These are phyloP conservation scores for Aspergillus piperis DNA, from an alignment of 2,329 filamentous ascomycete species.

Conservation along the genomic window DNA sequence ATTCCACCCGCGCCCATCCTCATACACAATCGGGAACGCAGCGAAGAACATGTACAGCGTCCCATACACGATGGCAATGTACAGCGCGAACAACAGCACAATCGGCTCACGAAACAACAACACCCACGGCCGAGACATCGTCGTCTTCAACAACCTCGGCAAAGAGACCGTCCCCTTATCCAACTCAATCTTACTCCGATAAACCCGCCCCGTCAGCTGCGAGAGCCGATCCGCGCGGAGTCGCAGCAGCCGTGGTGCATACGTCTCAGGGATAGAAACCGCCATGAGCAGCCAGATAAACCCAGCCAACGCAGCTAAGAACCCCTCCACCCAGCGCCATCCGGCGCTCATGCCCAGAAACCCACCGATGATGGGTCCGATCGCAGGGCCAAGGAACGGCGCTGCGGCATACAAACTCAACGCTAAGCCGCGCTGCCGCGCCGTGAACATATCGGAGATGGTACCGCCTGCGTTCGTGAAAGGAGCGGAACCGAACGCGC, in stretches of 20 bases:
- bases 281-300: conserved; percentile 7
- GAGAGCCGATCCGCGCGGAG: neutral
- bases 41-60: conserved; percentile 10
- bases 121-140: conserved; percentile 3
- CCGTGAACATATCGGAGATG: conserved; percentile 7
- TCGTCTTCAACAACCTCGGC: neutral
- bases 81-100: conserved; percentile 2
- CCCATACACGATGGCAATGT: conserved; percentile 6
- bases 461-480: conserved; percentile 7
- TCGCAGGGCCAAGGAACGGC: neutral
- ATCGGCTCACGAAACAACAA: conserved; percentile 4
- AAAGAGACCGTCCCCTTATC: conserved; percentile 1
- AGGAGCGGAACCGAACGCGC: neutral
- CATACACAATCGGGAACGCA: conserved; percentile 5
- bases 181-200: conserved; percentile 6
- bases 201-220: neutral
- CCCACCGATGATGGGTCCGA: conserved; percentile 6
- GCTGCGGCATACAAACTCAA: conserved; percentile 6
- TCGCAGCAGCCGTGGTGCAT: neutral
- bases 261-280: neutral
- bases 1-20: conserved; percentile 4
- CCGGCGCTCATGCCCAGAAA: conserved; percentile 3
- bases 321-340: conserved; percentile 7
- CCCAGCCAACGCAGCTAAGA: neutral
- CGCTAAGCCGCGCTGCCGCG: neutral